Base-by-base conservation (phyloP, 805 yeast genomes). In the Cyberlindnera mississippiensis region DNA sequence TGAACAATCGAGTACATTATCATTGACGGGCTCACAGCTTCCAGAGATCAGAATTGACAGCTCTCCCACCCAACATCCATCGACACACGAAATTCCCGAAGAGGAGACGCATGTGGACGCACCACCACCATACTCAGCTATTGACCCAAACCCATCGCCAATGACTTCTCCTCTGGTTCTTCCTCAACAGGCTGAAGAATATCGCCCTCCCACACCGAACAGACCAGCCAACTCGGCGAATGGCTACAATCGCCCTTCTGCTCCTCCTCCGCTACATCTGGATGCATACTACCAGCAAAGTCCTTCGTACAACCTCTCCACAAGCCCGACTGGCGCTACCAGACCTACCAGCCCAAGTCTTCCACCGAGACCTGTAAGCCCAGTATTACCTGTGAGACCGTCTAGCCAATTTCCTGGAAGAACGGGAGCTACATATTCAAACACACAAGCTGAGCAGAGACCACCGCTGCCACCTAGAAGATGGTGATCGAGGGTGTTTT, bases 51-150 rank as follows among this genome's bases (percentile, higher is more conserved):
- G n/a, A 14, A 27, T 37, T 14, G 16, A 44, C 12, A 14, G 28
- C 13, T 28, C 27, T 34, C 51, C n/a, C n/a, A n/a, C n/a, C n/a
- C n/a, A n/a, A n/a, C n/a, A n/a, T n/a, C n/a, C n/a, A n/a, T n/a
- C n/a, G n/a, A n/a, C n/a, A n/a, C n/a, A n/a, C n/a, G n/a, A n/a
- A 9, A 11, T 33, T 16, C 28, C 48, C 0, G 18, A 26, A 4
- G 64, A 57, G 31, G 63, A n/a, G n/a, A n/a, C n/a, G n/a, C n/a
- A n/a, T n/a, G n/a, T n/a, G n/a, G n/a, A n/a, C n/a, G n/a, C 61
- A 5, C 71, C 71, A 3, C 72, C 72, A 2, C 60, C 58, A 6
- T 68, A 68, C 42, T 52, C 66, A 1, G 66, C 60, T 35, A 48
- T 61, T 18, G 59, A 62, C 9, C 52, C 64, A 31, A 31, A 37